These are phyloP conservation scores for Sphagnum fallax DNA, from an alignment of 228 moss, liverwort and hornwort species.

Conservation along the genomic window DNA sequence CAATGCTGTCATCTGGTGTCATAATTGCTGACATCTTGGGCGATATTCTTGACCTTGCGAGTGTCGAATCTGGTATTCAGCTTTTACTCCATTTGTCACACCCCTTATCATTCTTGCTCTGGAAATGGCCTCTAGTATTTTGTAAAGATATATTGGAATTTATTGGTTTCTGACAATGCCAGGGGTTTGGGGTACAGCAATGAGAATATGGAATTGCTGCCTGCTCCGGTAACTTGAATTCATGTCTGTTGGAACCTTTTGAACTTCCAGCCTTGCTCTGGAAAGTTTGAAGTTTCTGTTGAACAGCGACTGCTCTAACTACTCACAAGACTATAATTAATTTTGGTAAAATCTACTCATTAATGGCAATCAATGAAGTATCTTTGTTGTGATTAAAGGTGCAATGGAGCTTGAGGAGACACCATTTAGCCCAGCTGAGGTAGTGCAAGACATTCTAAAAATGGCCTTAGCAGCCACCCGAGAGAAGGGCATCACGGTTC, in stretches of 20 bases:
- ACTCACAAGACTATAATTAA: no score
- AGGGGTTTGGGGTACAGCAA: no score
- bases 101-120: not conserved
- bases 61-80: slow-evolving; percentile 14
- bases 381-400: slow-evolving; percentile 1
- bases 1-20: slow-evolving; percentile 17
- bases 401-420: slow-evolving; percentile 17
- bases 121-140: no score
- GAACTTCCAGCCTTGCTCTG: no score
- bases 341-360: no score
- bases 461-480: slow-evolving; percentile 16
- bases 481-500: slow-evolving; percentile 10
- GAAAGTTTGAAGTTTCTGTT: no score
- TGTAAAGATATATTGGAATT: no score
- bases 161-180: no score
- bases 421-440: slow-evolving; percentile 12
- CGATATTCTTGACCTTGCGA: slow-evolving; percentile 17
- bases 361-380: not conserved
- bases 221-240: no score
- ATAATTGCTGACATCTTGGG: slow-evolving; percentile 15
- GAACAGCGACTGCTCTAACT: no score
- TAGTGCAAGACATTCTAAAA: slow-evolving; percentile 13
- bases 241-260: no score
- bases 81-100: not conserved
- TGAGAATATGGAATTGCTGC: no score